Evolutionary conservation across 495 filamentous ascomycete species (phyloP), one percentile per base, ranked within the genome.

Genomic region (Penicillium taxi): DNA sequence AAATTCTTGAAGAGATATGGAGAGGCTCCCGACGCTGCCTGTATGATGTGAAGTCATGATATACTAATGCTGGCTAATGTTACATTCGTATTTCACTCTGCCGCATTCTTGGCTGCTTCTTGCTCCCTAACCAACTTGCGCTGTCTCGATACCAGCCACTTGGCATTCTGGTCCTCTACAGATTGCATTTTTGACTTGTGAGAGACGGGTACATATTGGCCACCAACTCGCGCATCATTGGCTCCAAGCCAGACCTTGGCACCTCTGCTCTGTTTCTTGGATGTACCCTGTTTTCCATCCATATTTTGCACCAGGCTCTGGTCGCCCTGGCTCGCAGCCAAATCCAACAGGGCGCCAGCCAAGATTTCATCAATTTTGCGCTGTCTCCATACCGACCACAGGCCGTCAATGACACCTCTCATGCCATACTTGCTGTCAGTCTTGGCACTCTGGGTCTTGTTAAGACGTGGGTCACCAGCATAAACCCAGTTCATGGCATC

Each of bases 351-450:
- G 17, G 66, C 70, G 32, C 72, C 74, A 0, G 82, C 76, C 29
- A 96, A 60, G 20, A 93, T 62, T 68, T 95, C 90, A 47, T 94
- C 88, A 30, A 98, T 84, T 70, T 93, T 94, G 28, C 72, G 68
- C 51, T 77, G 70, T 44, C 85, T 75, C 90, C 90, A 98, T 16
- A 72, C 60, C 39, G 66, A 63, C 93, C 93, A 98, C 36, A 91
- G 31, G 14, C 75, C 65, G 33, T 84, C 81, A 24, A 86, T 69
- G 2, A 95, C 58, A 0, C 84, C 86, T 2, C 64, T 61, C n/a
- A 66, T 39, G 1, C 81, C 84, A 52, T 74, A 77, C 57, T 79
- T 78, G 33, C 67, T 58, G 39, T 70, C 56, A 33, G 67, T 61
- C 27, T 58, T 61, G 25, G 45, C 46, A 27, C 48, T 54, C 16